A percentile compares a stretch with the other conserved stretches of the same genome.
These are phyloP conservation scores for Shiraia sp. DNA, from an alignment of 2,329 filamentous ascomycete species.

Conservation along the genomic window DNA sequence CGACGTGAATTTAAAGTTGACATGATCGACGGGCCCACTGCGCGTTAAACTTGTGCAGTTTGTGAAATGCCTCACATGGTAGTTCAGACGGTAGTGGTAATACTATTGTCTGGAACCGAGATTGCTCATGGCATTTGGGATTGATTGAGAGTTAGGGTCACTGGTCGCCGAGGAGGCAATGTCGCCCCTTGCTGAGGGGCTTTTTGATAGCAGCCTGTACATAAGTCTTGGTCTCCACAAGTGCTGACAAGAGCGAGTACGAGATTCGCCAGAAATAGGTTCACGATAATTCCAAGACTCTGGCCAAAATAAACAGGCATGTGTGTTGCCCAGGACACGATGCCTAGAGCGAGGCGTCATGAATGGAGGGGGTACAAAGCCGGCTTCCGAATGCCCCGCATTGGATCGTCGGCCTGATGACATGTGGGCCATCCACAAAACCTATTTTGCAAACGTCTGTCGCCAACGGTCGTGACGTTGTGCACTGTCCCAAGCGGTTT, in stretches of 20 bases:
- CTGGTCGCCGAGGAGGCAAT: too few species aligned
- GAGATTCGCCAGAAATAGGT: background rate
- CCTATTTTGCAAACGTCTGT: conserved; percentile 16
- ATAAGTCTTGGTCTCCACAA: conserved; percentile 1
- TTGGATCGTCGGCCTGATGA: conserved; percentile 36
- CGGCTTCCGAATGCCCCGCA: conserved; percentile 25
- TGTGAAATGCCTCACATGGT: too few species aligned
- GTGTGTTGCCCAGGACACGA: conserved; percentile 14
- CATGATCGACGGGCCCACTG: too few species aligned
- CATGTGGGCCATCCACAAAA: conserved; percentile 22
- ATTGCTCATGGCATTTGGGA: too few species aligned
- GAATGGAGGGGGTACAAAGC: conserved; percentile 17
- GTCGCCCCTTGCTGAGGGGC: too few species aligned
- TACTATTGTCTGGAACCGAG: too few species aligned
- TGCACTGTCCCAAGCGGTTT: conserved; percentile 12
- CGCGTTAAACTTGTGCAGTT: too few species aligned
- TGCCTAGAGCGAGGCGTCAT: conserved; percentile 13
- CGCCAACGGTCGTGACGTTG: conserved; percentile 32
- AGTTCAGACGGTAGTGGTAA: too few species aligned
- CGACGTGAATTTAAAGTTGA: too few species aligned
- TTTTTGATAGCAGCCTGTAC: too few species aligned
- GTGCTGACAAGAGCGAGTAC: background rate
- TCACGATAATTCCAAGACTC: conserved; percentile 9
- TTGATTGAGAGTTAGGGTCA: too few species aligned
- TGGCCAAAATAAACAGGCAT: conserved; percentile 24